A percentile compares a stretch with the other conserved stretches of the same genome.
These are phyloP conservation scores for Olyra latifolia DNA, from an alignment of 176 grass and related monocot species.

Conservation along the genomic window DNA sequence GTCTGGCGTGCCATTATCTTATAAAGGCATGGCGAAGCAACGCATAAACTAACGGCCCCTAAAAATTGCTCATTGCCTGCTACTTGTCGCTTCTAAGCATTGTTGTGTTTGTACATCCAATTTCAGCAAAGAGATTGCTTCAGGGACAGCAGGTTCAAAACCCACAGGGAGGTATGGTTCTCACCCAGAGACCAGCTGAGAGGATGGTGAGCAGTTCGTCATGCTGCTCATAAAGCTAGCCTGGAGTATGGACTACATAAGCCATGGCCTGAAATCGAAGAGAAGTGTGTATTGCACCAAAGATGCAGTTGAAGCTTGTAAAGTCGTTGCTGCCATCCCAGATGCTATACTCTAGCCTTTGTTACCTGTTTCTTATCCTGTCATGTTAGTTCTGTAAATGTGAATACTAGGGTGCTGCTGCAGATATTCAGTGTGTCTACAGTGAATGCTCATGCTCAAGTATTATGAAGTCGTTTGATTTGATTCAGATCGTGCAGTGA, in stretches of 20 bases:
- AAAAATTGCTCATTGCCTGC: neutral
- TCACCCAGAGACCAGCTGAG: slow-evolving; percentile 59
- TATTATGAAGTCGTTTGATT: slow-evolving; percentile 24
- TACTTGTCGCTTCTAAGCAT: neutral
- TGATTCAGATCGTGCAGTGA: neutral
- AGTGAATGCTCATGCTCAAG: slow-evolving; percentile 9
- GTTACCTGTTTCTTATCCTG: slow-evolving; percentile 35
- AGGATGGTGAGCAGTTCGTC: slow-evolving; percentile 68
- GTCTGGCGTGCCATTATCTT: too few species aligned
- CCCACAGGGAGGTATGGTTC: slow-evolving; percentile 66
- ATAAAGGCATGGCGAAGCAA: too few species aligned
- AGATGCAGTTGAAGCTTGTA: slow-evolving; percentile 27
- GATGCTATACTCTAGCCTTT: slow-evolving; percentile 21
- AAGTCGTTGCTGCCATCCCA: slow-evolving; percentile 41
- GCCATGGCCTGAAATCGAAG: slow-evolving; percentile 17
- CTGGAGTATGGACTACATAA: neutral
- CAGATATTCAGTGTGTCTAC: slow-evolving; percentile 20
- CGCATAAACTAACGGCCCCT: too few species aligned
- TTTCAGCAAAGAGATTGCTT: slow-evolving; percentile 86
- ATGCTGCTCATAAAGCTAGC: slow-evolving; percentile 65
- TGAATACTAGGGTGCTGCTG: slow-evolving; percentile 56
- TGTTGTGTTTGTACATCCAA: neutral
- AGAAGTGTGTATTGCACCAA: slow-evolving; percentile 13
- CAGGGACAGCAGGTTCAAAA: slow-evolving; percentile 55
- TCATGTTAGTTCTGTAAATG: slow-evolving; percentile 56